These are phyloP conservation scores for Exophiala mesophila DNA, from an alignment of 2,329 filamentous ascomycete genomes.

Conservation along the genomic window DNA sequence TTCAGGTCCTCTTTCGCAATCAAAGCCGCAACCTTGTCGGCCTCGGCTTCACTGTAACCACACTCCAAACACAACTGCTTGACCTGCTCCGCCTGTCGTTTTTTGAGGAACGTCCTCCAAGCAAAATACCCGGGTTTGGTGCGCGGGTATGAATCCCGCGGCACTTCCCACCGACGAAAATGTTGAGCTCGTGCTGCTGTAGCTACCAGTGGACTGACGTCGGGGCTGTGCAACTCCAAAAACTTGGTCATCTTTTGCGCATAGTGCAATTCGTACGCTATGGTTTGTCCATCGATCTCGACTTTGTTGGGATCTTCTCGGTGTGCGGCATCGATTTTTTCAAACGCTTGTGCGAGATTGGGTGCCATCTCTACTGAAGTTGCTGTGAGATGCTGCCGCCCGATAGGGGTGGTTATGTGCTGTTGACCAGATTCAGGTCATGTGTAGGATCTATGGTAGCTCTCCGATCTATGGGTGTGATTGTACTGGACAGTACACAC, in stretches of 20 bases:
- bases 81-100: conserved; percentile 63
- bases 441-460: no score
- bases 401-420: no score
- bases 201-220: conserved; percentile 62
- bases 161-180: conserved; percentile 79
- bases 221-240: conserved; percentile 56
- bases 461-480: no score
- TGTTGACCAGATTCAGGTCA: no score
- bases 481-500: no score
- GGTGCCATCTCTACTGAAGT: conserved; percentile 22
- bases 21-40: conserved; percentile 61
- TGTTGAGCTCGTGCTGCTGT: conserved; percentile 81
- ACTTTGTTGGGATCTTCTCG: conserved; percentile 59
- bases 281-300: conserved; percentile 38
- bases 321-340: conserved; percentile 70
- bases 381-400: not conserved
- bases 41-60: conserved; percentile 50
- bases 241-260: conserved; percentile 73
- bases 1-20: conserved; percentile 73
- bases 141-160: conserved; percentile 66
- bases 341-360: conserved; percentile 46
- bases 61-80: conserved; percentile 48
- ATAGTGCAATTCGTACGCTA: conserved; percentile 79
- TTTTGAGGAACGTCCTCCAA: conserved; percentile 73
- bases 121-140: conserved; percentile 70